phyloP scores from a whole-genome alignment of 495 filamentous ascomycete genomes.

The Lophiostoma macrostomum region DNA sequence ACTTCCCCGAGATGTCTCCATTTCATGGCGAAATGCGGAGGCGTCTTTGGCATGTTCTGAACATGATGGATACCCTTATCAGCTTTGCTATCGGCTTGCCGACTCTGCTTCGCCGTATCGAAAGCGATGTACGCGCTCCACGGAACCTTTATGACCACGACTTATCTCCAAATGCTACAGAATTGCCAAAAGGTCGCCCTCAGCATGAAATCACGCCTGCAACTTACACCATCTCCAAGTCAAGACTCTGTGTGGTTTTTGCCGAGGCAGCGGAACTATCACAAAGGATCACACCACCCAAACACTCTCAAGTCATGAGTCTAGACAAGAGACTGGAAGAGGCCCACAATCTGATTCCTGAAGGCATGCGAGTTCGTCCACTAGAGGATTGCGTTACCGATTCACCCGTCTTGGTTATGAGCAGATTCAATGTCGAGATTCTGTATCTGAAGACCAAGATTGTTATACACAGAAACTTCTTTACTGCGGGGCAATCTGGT shows the following conservation, averaged over 20 bases:
- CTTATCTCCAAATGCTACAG: slow-evolving; percentile 38
- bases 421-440: slow-evolving; percentile 44
- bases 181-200: slow-evolving; percentile 33
- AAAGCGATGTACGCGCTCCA: slow-evolving; percentile 36
- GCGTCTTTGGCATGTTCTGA: slow-evolving; percentile 36
- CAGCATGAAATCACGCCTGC: slow-evolving; percentile 36
- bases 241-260: slow-evolving; percentile 42
- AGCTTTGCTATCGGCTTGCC: slow-evolving; percentile 41
- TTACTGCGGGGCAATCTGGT: slow-evolving; percentile 37
- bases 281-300: slow-evolving; percentile 38
- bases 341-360: slow-evolving; percentile 39
- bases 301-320: slow-evolving; percentile 41
- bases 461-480: slow-evolving; percentile 46
- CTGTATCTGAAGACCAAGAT: slow-evolving; percentile 46
- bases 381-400: slow-evolving; percentile 45
- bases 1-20: slow-evolving; percentile 36
- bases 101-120: slow-evolving; percentile 33
- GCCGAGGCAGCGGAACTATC: slow-evolving; percentile 47
- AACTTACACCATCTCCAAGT: slow-evolving; percentile 45
- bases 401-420: slow-evolving; percentile 40
- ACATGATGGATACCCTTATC: slow-evolving; percentile 38
- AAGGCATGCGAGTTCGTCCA: slow-evolving; percentile 38
- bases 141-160: slow-evolving; percentile 42
- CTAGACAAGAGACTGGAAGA: slow-evolving; percentile 42
- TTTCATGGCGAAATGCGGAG: slow-evolving; percentile 43